Percentiles rank a stretch among this genome's conserved stretches.
Conservation (phyloP, 163 green algal genomes). For the Scenedesmus sp. region DNA sequence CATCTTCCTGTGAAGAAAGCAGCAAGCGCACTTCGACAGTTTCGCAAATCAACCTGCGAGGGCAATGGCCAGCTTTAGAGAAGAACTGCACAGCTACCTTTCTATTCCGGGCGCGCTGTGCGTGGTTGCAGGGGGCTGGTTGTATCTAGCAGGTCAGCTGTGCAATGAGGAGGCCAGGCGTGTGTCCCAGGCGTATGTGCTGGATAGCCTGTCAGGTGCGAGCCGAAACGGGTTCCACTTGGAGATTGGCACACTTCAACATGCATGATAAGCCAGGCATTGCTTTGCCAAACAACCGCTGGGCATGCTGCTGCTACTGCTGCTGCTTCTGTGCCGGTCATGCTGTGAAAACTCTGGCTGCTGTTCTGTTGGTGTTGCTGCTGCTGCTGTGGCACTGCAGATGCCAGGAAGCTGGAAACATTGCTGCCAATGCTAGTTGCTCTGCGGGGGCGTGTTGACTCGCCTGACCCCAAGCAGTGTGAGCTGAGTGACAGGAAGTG, state of each 20-base stretch:
- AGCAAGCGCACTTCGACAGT: background rate
- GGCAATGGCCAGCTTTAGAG: slow-evolving; percentile 18
- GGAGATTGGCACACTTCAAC: background rate
- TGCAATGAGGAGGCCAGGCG: slow-evolving; percentile 43
- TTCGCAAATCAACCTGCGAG: background rate
- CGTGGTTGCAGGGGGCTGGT: slow-evolving; percentile 37
- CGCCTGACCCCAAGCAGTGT: slow-evolving; percentile 65
- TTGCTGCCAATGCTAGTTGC: slow-evolving; percentile 71
- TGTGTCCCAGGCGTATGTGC: slow-evolving; percentile 46
- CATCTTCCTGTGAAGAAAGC: background rate
- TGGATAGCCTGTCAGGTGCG: slow-evolving; percentile 39
- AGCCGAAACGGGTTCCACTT: background rate
- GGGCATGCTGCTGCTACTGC: background rate
- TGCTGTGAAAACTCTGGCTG: background rate
- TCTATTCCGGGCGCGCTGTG: slow-evolving; percentile 26
- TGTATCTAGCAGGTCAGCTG: slow-evolving; percentile 37
- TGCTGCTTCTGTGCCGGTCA: background rate
- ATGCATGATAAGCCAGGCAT: background rate
- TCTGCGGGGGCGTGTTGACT: slow-evolving; percentile 74
- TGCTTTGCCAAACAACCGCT: background rate
- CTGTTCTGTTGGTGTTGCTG: background rate
- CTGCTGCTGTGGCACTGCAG: slow-evolving; percentile 40
- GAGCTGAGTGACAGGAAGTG: slow-evolving; percentile 67
- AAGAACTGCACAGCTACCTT: slow-evolving; percentile 40
- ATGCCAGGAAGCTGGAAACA: slow-evolving; percentile 60